Evolutionary conservation across 768 basidiomycete species (phyloP).

Genomic region (Lactarius tabidus): DNA sequence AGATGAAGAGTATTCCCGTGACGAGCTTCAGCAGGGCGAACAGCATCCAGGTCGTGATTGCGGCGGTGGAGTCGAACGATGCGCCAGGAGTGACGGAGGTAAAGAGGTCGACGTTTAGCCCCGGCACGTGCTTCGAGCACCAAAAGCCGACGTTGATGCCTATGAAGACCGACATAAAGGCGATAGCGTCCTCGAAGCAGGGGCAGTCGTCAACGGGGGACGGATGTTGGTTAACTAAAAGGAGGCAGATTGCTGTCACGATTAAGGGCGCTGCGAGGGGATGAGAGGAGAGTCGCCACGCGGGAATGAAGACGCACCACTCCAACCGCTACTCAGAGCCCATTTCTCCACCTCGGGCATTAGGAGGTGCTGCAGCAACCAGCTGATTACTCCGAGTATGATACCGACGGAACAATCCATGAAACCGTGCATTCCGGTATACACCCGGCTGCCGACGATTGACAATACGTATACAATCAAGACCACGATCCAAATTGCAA

Average conservation of each 20-base stretch:
- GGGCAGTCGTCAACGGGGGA: constrained; percentile 96
- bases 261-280: constrained; percentile 49
- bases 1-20: constrained; percentile 71
- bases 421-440: constrained; percentile 87
- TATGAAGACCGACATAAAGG: constrained; percentile 78
- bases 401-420: constrained; percentile 66
- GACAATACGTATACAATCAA: constrained; percentile 59
- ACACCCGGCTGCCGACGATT: constrained; percentile 76
- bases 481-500: constrained; percentile 37
- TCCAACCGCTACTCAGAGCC: constrained; percentile 38
- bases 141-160: constrained; percentile 72
- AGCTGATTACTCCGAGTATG: constrained; percentile 61
- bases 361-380: constrained; percentile 42
- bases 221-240: constrained; percentile 84
- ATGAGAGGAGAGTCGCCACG: constrained; percentile 1
- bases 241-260: constrained; percentile 57
- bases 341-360: constrained; percentile 41
- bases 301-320: constrained; percentile 29
- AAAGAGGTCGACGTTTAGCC: constrained; percentile 35
- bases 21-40: constrained; percentile 39
- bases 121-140: constrained; percentile 44
- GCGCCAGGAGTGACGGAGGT: constrained; percentile 53
- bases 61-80: constrained; percentile 40
- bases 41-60: constrained; percentile 36
- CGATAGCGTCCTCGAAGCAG: constrained; percentile 97